Percentiles rank a stretch among this genome's conserved stretches.
phyloP scores from a whole-genome alignment of 108 stramenopile genomes.

The Skeletonema grethae region DNA sequence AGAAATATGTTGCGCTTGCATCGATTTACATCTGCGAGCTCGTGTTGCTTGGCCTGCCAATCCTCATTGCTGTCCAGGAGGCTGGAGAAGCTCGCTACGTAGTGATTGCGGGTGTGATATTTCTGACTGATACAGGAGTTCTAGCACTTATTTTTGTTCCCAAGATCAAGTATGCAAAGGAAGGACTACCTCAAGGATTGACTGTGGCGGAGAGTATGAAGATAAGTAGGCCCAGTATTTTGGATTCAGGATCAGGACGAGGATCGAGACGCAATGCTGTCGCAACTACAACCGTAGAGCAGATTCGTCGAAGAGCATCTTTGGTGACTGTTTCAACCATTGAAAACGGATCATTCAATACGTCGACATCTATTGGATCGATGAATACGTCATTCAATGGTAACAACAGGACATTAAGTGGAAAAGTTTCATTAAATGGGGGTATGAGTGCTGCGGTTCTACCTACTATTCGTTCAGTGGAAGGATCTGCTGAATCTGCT shows the following conservation, averaged over 20 bases:
- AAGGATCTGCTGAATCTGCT: too few species aligned
- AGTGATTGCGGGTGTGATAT: constrained; percentile 41
- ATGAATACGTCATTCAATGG: too few species aligned
- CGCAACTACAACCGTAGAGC: neutral
- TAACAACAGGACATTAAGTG: too few species aligned
- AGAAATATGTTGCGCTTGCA: constrained; percentile 51
- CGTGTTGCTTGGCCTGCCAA: constrained; percentile 50
- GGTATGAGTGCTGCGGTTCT: too few species aligned
- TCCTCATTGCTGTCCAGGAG: constrained; percentile 50
- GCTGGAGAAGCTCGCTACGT: constrained; percentile 36
- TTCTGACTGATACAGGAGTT: constrained; percentile 43
- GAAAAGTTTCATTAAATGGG: too few species aligned
- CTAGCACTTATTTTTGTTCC: constrained; percentile 41
- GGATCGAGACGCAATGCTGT: neutral
- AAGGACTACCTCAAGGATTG: constrained; percentile 42
- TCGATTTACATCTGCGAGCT: constrained; percentile 47
- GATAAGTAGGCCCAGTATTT: neutral
- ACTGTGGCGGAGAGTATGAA: constrained; percentile 35
- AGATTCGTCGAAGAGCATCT: neutral
- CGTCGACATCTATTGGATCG: too few species aligned
- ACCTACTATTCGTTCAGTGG: too few species aligned
- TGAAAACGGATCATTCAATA: neutral
- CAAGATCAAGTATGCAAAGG: constrained; percentile 36
- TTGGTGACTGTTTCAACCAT: neutral
- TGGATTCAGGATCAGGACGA: too few species aligned